These are phyloP conservation scores for Westerdykella aurantiaca DNA, from an alignment of 2,329 filamentous ascomycete species.

Conservation along the genomic window DNA sequence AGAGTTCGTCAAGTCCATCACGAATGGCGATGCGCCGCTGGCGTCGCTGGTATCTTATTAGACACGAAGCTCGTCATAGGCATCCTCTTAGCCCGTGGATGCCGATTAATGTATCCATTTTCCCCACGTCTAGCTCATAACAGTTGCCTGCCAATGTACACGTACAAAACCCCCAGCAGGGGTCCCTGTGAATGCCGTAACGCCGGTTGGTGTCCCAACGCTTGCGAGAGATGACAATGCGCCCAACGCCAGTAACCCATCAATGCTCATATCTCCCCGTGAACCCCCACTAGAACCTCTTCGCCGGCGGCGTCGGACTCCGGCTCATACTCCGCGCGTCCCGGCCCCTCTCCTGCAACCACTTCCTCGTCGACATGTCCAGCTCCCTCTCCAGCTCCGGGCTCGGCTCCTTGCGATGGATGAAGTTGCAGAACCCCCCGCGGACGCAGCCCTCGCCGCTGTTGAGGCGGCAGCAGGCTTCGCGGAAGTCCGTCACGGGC, in stretches of 20 bases:
- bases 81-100: no score
- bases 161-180: no score
- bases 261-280: no score
- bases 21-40: slow-evolving; percentile 66
- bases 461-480: slow-evolving; percentile 94
- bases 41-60: slow-evolving; percentile 11
- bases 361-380: slow-evolving; percentile 88
- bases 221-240: no score
- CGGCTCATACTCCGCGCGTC: slow-evolving; percentile 76
- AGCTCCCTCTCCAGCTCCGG: slow-evolving; percentile 85
- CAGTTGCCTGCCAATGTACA: no score
- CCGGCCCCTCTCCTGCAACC: slow-evolving; percentile 76
- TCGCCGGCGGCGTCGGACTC: slow-evolving; percentile 82
- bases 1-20: slow-evolving; percentile 64
- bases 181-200: no score
- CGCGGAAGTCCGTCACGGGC: slow-evolving; percentile 95
- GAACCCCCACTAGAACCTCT: slow-evolving; percentile 18
- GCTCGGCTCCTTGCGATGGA: slow-evolving; percentile 91
- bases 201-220: no score
- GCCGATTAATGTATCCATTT: no score
- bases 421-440: slow-evolving; percentile 98
- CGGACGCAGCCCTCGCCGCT: slow-evolving; percentile 91
- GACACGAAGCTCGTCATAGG: not conserved
- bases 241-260: no score
- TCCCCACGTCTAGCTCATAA: no score